These are phyloP conservation scores for Sporothrix mexicana DNA, from an alignment of 2,329 filamentous ascomycete genomes.

Conservation along the genomic window DNA sequence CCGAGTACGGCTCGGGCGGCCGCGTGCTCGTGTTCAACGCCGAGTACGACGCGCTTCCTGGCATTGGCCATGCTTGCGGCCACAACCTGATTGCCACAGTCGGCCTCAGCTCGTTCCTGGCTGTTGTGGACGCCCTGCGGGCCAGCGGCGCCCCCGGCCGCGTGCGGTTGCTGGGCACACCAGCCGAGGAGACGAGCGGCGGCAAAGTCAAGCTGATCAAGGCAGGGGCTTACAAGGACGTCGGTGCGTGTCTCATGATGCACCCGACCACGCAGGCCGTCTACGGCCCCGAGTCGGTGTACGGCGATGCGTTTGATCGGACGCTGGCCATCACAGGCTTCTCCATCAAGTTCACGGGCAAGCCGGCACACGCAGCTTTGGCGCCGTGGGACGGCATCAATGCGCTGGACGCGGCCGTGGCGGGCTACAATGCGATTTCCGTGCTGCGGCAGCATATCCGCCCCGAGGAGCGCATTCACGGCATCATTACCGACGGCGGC, in stretches of 20 bases:
- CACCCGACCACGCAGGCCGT: slow-evolving; percentile 42
- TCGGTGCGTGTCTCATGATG: slow-evolving; percentile 49
- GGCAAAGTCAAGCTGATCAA: slow-evolving; percentile 53
- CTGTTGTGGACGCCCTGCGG: slow-evolving; percentile 39
- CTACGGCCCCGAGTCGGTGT: slow-evolving; percentile 20
- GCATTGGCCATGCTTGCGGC: slow-evolving; percentile 50
- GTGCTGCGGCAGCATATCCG: slow-evolving; percentile 55
- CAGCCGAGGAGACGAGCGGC: slow-evolving; percentile 51
- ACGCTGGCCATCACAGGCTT: slow-evolving; percentile 39
- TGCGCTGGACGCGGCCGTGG: slow-evolving; percentile 53
- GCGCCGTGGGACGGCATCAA: slow-evolving; percentile 56
- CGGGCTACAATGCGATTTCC: slow-evolving; percentile 47
- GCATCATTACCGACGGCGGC: slow-evolving; percentile 50
- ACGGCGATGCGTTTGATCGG: slow-evolving; percentile 35
- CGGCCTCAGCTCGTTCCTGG: slow-evolving; percentile 47
- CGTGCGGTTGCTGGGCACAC: slow-evolving; percentile 48
- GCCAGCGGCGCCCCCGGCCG: slow-evolving; percentile 39
- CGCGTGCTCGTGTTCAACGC: slow-evolving; percentile 38
- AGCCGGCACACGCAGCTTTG: slow-evolving; percentile 52
- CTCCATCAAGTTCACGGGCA: slow-evolving; percentile 49
- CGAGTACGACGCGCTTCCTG: slow-evolving; percentile 43
- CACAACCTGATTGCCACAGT: slow-evolving; percentile 52
- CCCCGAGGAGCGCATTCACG: slow-evolving; percentile 56
- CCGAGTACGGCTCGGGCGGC: slow-evolving; percentile 35
- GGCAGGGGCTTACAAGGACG: slow-evolving; percentile 49